These are phyloP conservation scores for Sarcocystis neurona DNA, from an alignment of 169 alveolate genomes.

Conservation along the genomic window DNA sequence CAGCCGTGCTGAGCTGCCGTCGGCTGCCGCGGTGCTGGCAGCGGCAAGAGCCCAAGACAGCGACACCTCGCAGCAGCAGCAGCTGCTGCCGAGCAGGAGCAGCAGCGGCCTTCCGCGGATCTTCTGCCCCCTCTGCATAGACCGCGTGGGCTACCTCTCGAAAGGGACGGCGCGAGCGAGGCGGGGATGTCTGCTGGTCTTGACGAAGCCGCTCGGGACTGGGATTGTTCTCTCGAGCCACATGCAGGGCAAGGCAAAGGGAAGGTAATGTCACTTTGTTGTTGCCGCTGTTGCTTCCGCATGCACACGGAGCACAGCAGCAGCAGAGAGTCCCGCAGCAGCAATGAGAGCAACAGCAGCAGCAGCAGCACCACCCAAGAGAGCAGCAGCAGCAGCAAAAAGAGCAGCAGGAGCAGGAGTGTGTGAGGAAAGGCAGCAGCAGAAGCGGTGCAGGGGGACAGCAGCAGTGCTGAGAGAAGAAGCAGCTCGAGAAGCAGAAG, in stretches of 20 bases:
- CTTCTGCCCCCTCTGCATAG: background rate
- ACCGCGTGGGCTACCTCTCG: conserved; percentile 4
- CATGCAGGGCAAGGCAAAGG: conserved; percentile 41
- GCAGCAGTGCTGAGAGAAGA: too few relatives aligned
- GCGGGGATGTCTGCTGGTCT: conserved; percentile 42
- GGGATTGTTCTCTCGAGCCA: conserved; percentile 47
- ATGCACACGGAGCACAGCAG: too few relatives aligned
- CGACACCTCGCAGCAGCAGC: background rate
- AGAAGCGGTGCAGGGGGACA: too few relatives aligned
- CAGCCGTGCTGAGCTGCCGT: too few relatives aligned
- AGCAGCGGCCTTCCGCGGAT: background rate
- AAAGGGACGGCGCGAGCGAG: conserved; percentile 44
- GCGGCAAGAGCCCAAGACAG: background rate
- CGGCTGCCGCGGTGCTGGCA: background rate
- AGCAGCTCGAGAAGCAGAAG: too few relatives aligned
- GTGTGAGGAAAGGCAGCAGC: too few relatives aligned
- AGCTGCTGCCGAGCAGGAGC: background rate
- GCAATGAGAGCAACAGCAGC: too few relatives aligned
- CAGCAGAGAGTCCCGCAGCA: too few relatives aligned
- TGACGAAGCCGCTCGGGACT: conserved; percentile 57
- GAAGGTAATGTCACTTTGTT: conserved; percentile 12
- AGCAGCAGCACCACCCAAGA: too few relatives aligned
- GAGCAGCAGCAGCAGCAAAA: too few relatives aligned
- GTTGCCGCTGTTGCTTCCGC: background rate
- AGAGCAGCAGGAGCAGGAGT: too few relatives aligned